Conservation (phyloP, 2,329 filamentous ascomycete genomes). For the Fusarium pseudoanthophilum region DNA sequence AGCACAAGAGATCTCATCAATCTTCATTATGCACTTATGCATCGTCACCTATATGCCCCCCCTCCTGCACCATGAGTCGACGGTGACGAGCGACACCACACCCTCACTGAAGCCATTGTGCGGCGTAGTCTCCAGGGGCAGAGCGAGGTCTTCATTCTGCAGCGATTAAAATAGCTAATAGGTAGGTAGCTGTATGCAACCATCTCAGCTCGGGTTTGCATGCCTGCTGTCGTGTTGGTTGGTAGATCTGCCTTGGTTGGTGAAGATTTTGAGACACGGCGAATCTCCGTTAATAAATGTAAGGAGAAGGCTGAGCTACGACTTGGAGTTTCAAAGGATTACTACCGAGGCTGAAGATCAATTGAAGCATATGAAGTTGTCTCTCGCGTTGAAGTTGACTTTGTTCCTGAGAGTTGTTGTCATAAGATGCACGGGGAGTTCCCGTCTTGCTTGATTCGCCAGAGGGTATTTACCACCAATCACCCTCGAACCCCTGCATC, state of each 20-base stretch:
- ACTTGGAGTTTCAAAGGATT: background rate
- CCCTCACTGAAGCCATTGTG: background rate
- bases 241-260: background rate
- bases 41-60: background rate
- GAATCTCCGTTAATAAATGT: background rate
- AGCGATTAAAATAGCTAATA: slow-evolving; percentile 8
- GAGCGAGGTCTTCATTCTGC: background rate
- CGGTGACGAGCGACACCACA: slow-evolving; percentile 8
- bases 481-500: slow-evolving; percentile 3
- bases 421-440: background rate
- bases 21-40: background rate
- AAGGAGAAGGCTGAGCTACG: slow-evolving; percentile 4
- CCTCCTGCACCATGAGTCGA: background rate
- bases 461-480: slow-evolving; percentile 13
- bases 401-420: background rate
- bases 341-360: background rate
- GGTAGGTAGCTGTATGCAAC: slow-evolving; percentile 13
- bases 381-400: background rate
- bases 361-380: slow-evolving; percentile 16
- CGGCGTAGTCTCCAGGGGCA: slow-evolving; percentile 21
- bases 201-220: slow-evolving; percentile 23
- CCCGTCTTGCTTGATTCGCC: background rate
- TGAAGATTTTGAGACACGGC: slow-evolving; percentile 1
- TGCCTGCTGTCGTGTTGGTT: background rate
- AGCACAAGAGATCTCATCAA: background rate